Conservation (phyloP, 2,329 filamentous ascomycete species). For the Cyphellophora europaea region DNA sequence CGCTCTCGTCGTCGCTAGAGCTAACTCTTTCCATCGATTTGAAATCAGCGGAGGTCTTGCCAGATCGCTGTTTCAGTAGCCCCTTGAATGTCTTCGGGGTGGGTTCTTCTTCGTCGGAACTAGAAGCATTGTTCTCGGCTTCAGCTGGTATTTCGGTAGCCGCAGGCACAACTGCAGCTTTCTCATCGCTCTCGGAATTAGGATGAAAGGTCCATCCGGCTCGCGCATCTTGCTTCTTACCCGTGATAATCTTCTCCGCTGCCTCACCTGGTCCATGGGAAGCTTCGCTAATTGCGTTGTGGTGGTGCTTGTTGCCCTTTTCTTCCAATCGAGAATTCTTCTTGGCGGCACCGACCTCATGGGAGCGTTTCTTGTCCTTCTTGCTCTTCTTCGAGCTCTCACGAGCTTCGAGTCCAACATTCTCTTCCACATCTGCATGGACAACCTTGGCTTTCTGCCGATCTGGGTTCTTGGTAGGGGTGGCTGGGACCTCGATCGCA, state of each 20-base stretch:
- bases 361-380: background rate
- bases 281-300: too few relatives aligned
- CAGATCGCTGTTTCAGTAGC: background rate
- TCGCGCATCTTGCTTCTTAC: too few relatives aligned
- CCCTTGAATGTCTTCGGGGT: background rate
- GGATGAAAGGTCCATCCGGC: too few relatives aligned
- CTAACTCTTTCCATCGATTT: background rate
- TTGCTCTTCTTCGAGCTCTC: background rate
- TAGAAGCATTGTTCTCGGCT: background rate
- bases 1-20: too few relatives aligned
- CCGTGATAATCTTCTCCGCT: too few relatives aligned
- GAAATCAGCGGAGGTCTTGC: background rate
- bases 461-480: background rate
- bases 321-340: background rate
- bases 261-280: too few relatives aligned
- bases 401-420: background rate
- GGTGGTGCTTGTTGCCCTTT: too few relatives aligned
- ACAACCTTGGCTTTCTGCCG: background rate
- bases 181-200: constrained; percentile 1
- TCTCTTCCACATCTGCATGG: background rate
- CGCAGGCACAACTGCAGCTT: background rate
- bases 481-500: background rate
- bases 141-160: background rate
- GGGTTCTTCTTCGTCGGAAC: background rate
- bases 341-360: background rate